A percentile compares a stretch with the other conserved stretches of the same genome.
Evolutionary conservation across 164 flowering plant species (phyloP).

Genomic region (Cinnamomum chago): DNA sequence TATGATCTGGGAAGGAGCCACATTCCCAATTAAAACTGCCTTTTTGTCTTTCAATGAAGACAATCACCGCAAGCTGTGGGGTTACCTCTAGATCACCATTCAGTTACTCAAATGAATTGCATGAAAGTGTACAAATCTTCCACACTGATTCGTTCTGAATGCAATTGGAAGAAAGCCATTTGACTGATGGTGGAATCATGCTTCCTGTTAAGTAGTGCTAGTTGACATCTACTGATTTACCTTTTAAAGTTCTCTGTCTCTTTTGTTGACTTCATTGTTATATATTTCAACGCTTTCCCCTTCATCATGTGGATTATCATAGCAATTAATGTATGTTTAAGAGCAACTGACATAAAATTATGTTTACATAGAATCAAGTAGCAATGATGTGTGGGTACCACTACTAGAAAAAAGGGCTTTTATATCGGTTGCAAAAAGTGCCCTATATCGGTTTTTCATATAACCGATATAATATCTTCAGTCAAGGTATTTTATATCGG

Average conservation of each 20-base stretch:
- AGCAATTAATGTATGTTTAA: not conserved
- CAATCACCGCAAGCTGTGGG: not conserved
- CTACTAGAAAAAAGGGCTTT: too few species aligned
- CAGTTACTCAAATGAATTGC: constrained; percentile 12
- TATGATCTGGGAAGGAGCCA: too few species aligned
- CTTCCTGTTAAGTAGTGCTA: not conserved
- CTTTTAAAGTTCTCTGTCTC: not conserved
- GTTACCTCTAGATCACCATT: not conserved
- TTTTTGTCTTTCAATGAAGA: not conserved
- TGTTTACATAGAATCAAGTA: too few species aligned
- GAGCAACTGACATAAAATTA: not conserved
- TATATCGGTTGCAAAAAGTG: too few species aligned
- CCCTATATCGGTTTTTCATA: too few species aligned
- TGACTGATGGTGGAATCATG: not conserved
- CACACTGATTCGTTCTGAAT: constrained; percentile 17
- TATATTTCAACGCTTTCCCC: not conserved
- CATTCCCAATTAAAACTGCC: too few species aligned
- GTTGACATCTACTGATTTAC: not conserved
- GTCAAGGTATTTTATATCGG: too few species aligned
- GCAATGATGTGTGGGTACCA: too few species aligned
- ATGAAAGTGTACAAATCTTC: not conserved
- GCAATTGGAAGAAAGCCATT: constrained; percentile 8
- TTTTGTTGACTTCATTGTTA: not conserved
- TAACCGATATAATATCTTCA: too few species aligned
- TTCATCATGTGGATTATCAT: not conserved